Conservation (phyloP, 306 rosid genomes). For the Pyrus bretschneideri region DNA sequence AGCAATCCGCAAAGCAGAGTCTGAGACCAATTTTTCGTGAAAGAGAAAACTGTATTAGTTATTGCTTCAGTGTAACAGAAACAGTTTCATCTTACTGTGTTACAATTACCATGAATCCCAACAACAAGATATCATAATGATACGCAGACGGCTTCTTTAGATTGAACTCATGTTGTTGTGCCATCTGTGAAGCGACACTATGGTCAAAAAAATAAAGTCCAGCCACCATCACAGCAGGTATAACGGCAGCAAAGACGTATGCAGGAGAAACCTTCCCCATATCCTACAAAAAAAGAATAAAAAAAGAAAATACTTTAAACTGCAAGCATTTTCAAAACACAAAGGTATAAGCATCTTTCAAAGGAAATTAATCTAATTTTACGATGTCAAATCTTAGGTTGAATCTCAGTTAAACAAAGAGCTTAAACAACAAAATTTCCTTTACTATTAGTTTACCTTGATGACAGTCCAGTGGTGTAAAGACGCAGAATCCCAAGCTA, state of each 20-base stretch:
- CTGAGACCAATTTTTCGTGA: constrained; percentile 31
- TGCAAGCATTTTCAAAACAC: not conserved
- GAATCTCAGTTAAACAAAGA: not conserved
- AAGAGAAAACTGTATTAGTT: constrained; percentile 5
- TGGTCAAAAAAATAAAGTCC: constrained; percentile 93
- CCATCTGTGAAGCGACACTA: constrained; percentile 82
- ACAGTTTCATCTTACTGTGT: constrained; percentile 2
- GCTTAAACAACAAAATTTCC: not conserved
- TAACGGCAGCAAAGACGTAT: constrained; percentile 58
- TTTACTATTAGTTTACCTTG: constrained; percentile 32
- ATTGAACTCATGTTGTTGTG: constrained; percentile 91
- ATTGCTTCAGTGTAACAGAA: not conserved
- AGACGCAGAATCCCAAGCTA: constrained; percentile 71
- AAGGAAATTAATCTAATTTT: not conserved
- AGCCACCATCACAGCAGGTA: constrained; percentile 79
- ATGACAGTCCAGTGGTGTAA: constrained; percentile 72
- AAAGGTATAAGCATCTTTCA: not conserved
- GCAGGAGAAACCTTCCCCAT: constrained; percentile 63
- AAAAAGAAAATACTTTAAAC: not conserved
- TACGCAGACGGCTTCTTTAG: constrained; percentile 78
- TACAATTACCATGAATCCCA: constrained; percentile 54
- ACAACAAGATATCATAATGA: constrained; percentile 72
- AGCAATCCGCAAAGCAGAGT: constrained; percentile 79
- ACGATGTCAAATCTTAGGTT: not conserved
- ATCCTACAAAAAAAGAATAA: constrained; percentile 42